Evolutionary conservation across 257 asterid species (phyloP).

Genomic region (Primulina huaijiensis): DNA sequence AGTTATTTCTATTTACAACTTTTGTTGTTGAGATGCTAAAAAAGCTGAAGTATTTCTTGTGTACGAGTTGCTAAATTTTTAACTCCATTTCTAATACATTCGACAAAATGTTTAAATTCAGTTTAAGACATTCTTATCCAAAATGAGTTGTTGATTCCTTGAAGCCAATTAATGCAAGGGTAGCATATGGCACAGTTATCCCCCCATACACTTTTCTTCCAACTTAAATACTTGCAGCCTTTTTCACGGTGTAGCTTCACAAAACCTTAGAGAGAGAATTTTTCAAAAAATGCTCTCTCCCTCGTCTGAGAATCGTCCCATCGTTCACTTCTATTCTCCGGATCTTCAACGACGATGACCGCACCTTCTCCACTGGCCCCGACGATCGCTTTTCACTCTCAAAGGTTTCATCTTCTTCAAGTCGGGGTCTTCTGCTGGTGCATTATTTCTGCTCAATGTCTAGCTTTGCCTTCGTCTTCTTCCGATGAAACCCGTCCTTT

Average conservation of each 20-base stretch:
- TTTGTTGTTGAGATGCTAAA: not conserved
- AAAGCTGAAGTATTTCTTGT: not conserved
- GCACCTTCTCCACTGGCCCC: too few relatives aligned
- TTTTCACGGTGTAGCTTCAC: not conserved
- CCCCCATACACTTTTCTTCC: not conserved
- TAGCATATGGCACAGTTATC: constrained; percentile 6
- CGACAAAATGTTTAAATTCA: not conserved
- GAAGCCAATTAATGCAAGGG: not conserved
- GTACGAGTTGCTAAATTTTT: not conserved
- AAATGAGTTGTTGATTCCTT: not conserved
- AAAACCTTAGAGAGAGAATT: too few relatives aligned
- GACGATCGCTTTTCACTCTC: too few relatives aligned
- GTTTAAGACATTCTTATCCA: not conserved
- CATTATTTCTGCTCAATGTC: too few relatives aligned
- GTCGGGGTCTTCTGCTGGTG: too few relatives aligned
- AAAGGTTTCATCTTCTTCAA: too few relatives aligned
- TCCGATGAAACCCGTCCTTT: too few relatives aligned
- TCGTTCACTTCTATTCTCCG: too few relatives aligned
- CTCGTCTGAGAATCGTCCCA: too few relatives aligned
- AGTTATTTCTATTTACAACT: not conserved
- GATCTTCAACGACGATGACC: too few relatives aligned
- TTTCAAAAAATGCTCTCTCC: too few relatives aligned
- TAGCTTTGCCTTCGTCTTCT: too few relatives aligned
- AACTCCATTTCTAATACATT: not conserved
- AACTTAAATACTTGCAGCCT: not conserved